A percentile compares a stretch with the other conserved stretches of the same genome.
These are phyloP conservation scores for Stromatinia cepivora DNA, from an alignment of 2,329 filamentous ascomycete species.

Conservation along the genomic window DNA sequence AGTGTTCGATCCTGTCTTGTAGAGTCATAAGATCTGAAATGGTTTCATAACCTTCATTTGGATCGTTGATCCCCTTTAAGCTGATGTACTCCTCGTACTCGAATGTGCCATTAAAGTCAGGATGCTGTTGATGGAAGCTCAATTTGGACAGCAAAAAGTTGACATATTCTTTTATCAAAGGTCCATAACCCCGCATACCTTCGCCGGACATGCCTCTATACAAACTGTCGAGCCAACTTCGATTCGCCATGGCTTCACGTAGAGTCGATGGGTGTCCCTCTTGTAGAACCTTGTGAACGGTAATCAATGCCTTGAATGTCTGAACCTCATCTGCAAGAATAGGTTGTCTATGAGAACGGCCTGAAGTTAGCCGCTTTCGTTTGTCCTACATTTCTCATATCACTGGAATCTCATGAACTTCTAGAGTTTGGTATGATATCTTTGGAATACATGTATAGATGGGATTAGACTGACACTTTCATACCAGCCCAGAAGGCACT, in stretches of 20 bases:
- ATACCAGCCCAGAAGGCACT: conserved; percentile 95
- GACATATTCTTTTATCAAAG: conserved; percentile 94
- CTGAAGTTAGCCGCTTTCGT: conserved; percentile 23
- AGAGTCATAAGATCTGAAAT: conserved; percentile 95
- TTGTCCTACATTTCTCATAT: conserved; percentile 19
- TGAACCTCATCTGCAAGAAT: conserved; percentile 97
- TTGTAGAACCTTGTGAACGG: conserved; percentile 94
- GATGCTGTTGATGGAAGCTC: conserved; percentile 93
- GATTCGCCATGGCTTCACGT: conserved; percentile 84
- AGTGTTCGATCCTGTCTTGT: conserved; percentile 97
- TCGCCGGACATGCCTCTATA: conserved; percentile 80
- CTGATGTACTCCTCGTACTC: conserved; percentile 99
- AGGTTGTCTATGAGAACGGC: conserved; percentile 69
- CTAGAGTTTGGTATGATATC: not conserved
- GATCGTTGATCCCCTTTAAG: conserved; percentile 96
- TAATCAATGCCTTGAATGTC: conserved; percentile 98
- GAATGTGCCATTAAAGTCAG: conserved; percentile 97
- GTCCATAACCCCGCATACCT: conserved; percentile 84
- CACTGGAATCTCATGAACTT: not conserved
- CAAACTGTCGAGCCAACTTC: conserved; percentile 89
- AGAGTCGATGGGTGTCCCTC: conserved; percentile 89
- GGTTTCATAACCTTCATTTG: conserved; percentile 96
- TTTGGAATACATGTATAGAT: not conserved
- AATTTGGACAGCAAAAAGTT: conserved; percentile 93
- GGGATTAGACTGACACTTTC: conserved; percentile 74